phyloP scores from a whole-genome alignment of 2,329 filamentous ascomycete genomes.

The Ramichloridium luteum region DNA sequence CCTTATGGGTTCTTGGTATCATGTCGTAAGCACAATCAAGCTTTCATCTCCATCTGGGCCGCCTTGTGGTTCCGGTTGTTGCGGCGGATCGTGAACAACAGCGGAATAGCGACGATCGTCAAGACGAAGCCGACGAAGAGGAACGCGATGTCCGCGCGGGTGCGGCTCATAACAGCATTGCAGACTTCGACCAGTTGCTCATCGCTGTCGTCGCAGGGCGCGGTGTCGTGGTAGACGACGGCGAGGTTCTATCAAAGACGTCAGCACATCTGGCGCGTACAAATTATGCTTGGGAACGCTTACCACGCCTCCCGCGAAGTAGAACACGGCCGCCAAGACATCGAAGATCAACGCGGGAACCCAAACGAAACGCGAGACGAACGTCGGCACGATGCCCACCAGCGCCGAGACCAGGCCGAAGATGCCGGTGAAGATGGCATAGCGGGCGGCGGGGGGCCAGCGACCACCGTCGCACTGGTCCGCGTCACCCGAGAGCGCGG shows the following conservation, averaged over 20 bases:
- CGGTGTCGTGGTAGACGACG: neutral
- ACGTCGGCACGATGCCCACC: slow-evolving; percentile 7
- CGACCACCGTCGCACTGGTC: slow-evolving; percentile 3
- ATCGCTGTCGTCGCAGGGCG: neutral
- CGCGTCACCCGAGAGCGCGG: neutral
- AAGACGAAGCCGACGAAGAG: neutral
- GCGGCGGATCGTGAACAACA: too few relatives aligned
- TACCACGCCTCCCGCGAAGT: slow-evolving; percentile 9
- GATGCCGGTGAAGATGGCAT: slow-evolving; percentile 7
- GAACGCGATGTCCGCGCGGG: neutral
- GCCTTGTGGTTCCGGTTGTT: too few relatives aligned
- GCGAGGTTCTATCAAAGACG: too few relatives aligned
- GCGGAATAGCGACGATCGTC: neutral
- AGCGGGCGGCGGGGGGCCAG: slow-evolving; percentile 2
- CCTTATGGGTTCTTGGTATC: too few relatives aligned
- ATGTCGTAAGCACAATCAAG: too few relatives aligned
- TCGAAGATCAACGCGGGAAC: slow-evolving; percentile 7
- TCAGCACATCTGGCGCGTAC: too few relatives aligned
- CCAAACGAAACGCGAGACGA: slow-evolving; percentile 3
- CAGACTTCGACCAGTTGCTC: neutral
- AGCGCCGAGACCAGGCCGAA: slow-evolving; percentile 9
- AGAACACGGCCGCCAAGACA: slow-evolving; percentile 11
- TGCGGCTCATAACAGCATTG: neutral
- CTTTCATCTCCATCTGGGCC: too few relatives aligned
- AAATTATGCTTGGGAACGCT: neutral